Base-by-base conservation (phyloP, 1,284 basidiomycete genomes). In the Cryptococcus amylolentus region DNA sequence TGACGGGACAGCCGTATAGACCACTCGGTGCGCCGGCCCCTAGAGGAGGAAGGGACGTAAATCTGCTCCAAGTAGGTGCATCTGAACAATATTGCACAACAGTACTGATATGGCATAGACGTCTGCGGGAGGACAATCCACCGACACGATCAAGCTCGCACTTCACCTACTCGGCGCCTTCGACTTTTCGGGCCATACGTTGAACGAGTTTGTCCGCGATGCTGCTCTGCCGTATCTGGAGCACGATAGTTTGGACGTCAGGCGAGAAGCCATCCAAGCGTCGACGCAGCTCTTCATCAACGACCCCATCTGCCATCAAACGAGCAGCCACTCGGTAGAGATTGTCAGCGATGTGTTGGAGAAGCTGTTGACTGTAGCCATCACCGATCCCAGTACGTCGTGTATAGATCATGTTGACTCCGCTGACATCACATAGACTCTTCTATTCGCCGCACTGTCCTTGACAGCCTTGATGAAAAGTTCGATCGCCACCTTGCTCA, bases 401-500 rank as follows among this genome's bases (percentile, higher is more conserved):
- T 31, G 16, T 27, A 13, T 10, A 20, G 9, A 12, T 12, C 3
- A 10, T 26, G 14, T n/a, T 13, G 46, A n/a, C 7, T 23, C 6
- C 8, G 31, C 31, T 48, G 49, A 61, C 28, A 0, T 35, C 23
- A 20, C 35, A 8, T 61, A 91, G 91, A 93, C 68, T 80, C 90
- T 2, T 81, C 80, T 26, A 97, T 96, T 60, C 83, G 94, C n/a
- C 84, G 88, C 63, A 88, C 88, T 0, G 96, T 98, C 1, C 82
- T 99, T 18, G 85, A 86, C 13, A 88, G 87, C 10, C 81, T 99
- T 40, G 91, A 97, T 69, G 89, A 94, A 66, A 87, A 91, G 43
- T 98, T 99, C 66, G 96, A 99, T 72, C 90, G 93, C 62, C 95
- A 99, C 72, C 83, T 99, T n/a, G 91, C 96, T 1, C 96, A 98